A percentile compares a stretch with the other conserved stretches of the same genome.
Conservation (phyloP, 805 yeast genomes). For the Schizosaccharomyces pombe region DNA sequence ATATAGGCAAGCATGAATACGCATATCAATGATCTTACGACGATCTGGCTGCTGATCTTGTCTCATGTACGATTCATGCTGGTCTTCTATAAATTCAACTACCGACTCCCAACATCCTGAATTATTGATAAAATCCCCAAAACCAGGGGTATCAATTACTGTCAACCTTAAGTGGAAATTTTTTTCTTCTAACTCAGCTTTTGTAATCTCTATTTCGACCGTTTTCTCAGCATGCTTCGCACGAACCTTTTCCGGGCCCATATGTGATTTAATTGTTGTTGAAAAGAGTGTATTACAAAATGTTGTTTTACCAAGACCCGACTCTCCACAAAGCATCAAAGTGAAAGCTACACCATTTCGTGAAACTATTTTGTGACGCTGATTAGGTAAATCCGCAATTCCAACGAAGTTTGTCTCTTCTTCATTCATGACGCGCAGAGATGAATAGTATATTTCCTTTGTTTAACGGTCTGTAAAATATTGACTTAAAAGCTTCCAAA, state of each 20-base stretch:
- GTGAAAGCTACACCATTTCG: slow-evolving; percentile 49
- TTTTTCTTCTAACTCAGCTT: slow-evolving; percentile 35
- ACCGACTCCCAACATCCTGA: slow-evolving; percentile 43
- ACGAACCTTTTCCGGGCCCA: slow-evolving; percentile 19
- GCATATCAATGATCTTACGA: slow-evolving; percentile 27
- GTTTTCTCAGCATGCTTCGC: slow-evolving; percentile 19
- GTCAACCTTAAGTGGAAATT: slow-evolving; percentile 35
- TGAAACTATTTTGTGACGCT: slow-evolving; percentile 19
- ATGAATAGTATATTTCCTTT: not conserved
- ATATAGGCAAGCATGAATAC: slow-evolving; percentile 71
- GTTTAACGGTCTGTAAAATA: not conserved
- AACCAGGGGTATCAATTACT: slow-evolving; percentile 54
- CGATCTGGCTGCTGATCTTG: slow-evolving; percentile 63
- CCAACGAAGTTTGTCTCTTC: not conserved
- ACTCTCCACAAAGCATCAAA: slow-evolving; percentile 52
- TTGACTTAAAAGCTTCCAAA: too few relatives aligned
- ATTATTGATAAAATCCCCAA: slow-evolving; percentile 48
- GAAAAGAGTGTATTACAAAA: slow-evolving; percentile 63
- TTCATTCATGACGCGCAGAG: not conserved
- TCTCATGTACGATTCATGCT: slow-evolving; percentile 39
- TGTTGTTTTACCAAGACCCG: slow-evolving; percentile 66
- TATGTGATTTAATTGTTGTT: slow-evolving; percentile 19
- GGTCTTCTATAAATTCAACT: slow-evolving; percentile 55
- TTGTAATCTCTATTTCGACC: slow-evolving; percentile 19
- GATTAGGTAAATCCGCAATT: not conserved